Base-by-base conservation (phyloP, 2,329 filamentous ascomycete species). In the Rutstroemia sp. region DNA sequence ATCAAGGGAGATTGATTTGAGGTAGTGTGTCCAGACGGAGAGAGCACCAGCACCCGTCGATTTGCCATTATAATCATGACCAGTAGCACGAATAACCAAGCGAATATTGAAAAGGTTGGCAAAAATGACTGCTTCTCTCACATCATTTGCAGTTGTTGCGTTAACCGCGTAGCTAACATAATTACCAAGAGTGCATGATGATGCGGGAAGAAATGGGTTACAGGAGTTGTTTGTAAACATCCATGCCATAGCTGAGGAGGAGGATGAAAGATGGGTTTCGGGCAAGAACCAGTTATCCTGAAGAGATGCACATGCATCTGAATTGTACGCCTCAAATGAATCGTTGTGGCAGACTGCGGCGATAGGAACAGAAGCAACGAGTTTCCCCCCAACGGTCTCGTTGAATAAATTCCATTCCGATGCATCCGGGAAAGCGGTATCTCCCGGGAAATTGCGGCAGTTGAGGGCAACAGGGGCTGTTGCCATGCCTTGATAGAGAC, bases 81-180 rank as follows among this genome's bases (percentile, higher is more conserved):
- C 79, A 0, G 78, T 81, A 59, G 80, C 79, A 56, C 77, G 74
- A 57, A 83, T 74, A 23, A 73, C 71, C 1, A 76, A 62, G 1
- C 74, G 70, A 44, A 76, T 66, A 49, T 73, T 72, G 7, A 68
- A 54, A 47, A 58, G 57, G 48, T 58, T 60, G 21, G 70, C 71
- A 57, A 74, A 74, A 4, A 59, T 57, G 17, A 73, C 61, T 4
- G 71, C 72, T 9, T 70, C 64, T 7, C 14, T 44, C 23, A 65
- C 56, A 40, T 65, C 59, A 16, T 57, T 51, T 0, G 54, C 19
- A 4, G 51, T 45, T 23, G 59, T 60, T 5, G 60, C 66, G 34
- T 65, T 64, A 40, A 69, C 58, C 9, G 59, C 56, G 53, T 69
- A 55, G n/a, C n/a, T 34, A n/a, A 57, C 51, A 23, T 59, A 59